phyloP scores from a whole-genome alignment of 257 asterid species.

The Scutellaria minor region DNA sequence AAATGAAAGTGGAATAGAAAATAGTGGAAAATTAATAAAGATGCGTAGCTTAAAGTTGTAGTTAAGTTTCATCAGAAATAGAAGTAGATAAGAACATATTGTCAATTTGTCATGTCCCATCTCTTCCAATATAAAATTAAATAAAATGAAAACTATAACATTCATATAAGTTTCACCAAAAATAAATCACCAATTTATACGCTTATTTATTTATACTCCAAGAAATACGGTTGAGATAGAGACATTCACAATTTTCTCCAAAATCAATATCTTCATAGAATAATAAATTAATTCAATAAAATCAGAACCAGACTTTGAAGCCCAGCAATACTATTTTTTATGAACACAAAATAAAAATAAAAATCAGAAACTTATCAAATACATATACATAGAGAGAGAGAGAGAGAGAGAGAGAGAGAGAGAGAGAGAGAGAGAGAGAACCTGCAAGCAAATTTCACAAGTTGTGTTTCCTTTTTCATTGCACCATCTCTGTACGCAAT shows the following conservation, averaged over 20 bases:
- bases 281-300: not conserved
- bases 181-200: not conserved
- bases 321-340: constrained; percentile 1
- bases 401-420: constrained; percentile 13
- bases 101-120: constrained; percentile 32
- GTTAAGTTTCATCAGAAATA: not conserved
- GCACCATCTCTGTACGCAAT: constrained; percentile 98
- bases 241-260: constrained; percentile 34
- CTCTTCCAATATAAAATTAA: constrained; percentile 19
- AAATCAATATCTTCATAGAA: not conserved
- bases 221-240: constrained; percentile 35
- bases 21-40: constrained; percentile 1
- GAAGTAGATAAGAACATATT: constrained; percentile 40
- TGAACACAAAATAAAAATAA: not conserved
- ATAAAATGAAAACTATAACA: no score
- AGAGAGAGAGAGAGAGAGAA: constrained; percentile 2
- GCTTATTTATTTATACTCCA: constrained; percentile 37
- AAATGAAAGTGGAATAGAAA: constrained; percentile 15
- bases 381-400: not conserved
- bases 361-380: constrained; percentile 35
- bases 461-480: constrained; percentile 80
- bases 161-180: not conserved
- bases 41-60: constrained; percentile 36
- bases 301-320: constrained; percentile 33
- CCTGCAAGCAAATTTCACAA: constrained; percentile 96